phyloP scores from a whole-genome alignment of 2,329 filamentous ascomycete species.

The Fusarium xylarioides region DNA sequence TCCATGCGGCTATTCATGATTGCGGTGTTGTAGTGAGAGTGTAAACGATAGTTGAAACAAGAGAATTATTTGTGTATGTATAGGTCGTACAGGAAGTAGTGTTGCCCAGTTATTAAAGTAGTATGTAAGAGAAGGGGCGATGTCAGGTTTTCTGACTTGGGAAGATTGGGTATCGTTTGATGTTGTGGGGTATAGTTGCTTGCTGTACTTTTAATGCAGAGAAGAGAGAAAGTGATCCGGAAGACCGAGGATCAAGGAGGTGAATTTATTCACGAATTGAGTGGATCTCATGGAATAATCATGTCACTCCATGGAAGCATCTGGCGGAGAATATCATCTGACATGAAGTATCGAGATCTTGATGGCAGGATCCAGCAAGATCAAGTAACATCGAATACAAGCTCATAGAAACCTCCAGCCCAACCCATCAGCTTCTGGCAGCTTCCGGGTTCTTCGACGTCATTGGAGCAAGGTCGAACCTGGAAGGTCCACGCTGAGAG shows the following conservation, averaged over 20 bases:
- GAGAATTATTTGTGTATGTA: slow-evolving; percentile 6
- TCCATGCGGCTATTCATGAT: slow-evolving; percentile 82
- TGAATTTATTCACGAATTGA: slow-evolving; percentile 40
- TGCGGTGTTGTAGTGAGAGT: slow-evolving; percentile 22
- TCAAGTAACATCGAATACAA: slow-evolving; percentile 39
- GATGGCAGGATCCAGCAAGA: slow-evolving; percentile 37
- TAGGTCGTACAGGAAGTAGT: slow-evolving; percentile 7
- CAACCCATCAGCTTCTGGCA: slow-evolving; percentile 43
- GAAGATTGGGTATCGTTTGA: slow-evolving; percentile 38
- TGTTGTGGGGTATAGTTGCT: slow-evolving; percentile 34
- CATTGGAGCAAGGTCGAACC: slow-evolving; percentile 41
- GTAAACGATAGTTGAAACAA: slow-evolving; percentile 1
- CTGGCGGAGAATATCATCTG: slow-evolving; percentile 24
- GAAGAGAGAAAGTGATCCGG: slow-evolving; percentile 23
- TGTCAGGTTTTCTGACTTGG: slow-evolving; percentile 35
- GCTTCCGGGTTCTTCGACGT: slow-evolving; percentile 47
- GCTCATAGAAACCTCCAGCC: slow-evolving; percentile 43
- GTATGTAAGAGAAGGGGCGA: slow-evolving; percentile 13
- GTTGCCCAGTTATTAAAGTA: slow-evolving; percentile 13
- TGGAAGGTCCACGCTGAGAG: not conserved
- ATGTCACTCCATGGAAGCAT: slow-evolving; percentile 22
- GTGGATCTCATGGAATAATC: slow-evolving; percentile 37
- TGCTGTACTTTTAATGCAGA: slow-evolving; percentile 7
- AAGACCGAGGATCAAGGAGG: slow-evolving; percentile 8
- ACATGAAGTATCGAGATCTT: slow-evolving; percentile 38